A percentile compares a stretch with the other conserved stretches of the same genome.
These are phyloP conservation scores for Rhododendron ferrugineum DNA, from an alignment of 148 eudicot genomes.

Conservation along the genomic window DNA sequence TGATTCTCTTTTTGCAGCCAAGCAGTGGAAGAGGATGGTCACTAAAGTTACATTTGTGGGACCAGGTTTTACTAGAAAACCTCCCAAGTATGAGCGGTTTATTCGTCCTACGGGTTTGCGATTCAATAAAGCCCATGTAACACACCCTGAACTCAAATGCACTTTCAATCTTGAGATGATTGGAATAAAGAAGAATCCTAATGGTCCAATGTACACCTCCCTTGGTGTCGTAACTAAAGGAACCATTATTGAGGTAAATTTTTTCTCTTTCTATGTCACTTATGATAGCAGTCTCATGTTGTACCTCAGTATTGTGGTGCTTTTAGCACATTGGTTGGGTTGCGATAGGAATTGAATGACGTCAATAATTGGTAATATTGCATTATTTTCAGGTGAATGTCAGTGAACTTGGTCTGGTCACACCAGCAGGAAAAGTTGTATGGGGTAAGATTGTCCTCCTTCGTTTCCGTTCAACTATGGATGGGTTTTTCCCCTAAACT, in stretches of 20 bases:
- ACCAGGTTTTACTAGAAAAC: slow-evolving; percentile 85
- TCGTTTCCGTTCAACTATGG: neutral
- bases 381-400: slow-evolving; percentile 58
- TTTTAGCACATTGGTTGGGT: neutral
- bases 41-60: slow-evolving; percentile 97
- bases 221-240: slow-evolving; percentile 95
- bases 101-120: slow-evolving; percentile 87
- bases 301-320: neutral
- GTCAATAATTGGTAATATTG: neutral
- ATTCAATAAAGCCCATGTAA: slow-evolving; percentile 90
- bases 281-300: neutral
- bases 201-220: slow-evolving; percentile 90
- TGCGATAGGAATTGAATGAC: neutral
- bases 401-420: slow-evolving; percentile 93
- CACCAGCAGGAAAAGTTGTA: slow-evolving; percentile 97
- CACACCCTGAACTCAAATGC: slow-evolving; percentile 94
- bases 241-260: slow-evolving; percentile 78
- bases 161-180: slow-evolving; percentile 98
- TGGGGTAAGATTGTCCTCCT: slow-evolving; percentile 61
- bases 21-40: slow-evolving; percentile 99
- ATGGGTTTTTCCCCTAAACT: neutral
- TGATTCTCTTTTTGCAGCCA: slow-evolving; percentile 48
- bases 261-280: neutral
- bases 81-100: slow-evolving; percentile 95
- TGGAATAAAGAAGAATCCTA: slow-evolving; percentile 92